Evolutionary conservation across 176 grass and related monocot genomes (phyloP).

Genomic region (Elymus sibiricus): DNA sequence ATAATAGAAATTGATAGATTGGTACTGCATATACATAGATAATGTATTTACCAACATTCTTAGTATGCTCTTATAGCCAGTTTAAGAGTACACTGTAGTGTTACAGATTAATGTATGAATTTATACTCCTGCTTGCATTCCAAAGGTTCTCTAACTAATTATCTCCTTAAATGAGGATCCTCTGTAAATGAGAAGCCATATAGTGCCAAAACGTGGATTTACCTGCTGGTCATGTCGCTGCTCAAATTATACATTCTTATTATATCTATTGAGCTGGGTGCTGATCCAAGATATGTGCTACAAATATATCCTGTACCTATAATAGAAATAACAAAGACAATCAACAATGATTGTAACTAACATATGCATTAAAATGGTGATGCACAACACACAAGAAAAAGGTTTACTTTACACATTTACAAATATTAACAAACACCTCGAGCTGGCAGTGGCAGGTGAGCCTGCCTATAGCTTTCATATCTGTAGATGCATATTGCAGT

Average conservation of each 20-base stretch:
- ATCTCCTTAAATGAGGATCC: not conserved
- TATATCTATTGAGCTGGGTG: conserved; percentile 66
- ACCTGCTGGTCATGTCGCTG: conserved; percentile 62
- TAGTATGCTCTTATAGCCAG: not conserved
- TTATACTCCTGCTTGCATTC: not conserved
- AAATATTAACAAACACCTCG: not conserved
- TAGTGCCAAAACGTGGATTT: conserved; percentile 5
- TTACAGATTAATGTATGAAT: not conserved
- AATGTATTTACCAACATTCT: not conserved
- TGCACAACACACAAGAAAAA: not conserved
- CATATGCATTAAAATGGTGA: not conserved
- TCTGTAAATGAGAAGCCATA: too few relatives aligned
- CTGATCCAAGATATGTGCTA: conserved; percentile 69
- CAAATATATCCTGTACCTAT: conserved; percentile 90
- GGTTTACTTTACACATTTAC: not conserved
- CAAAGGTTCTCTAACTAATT: not conserved
- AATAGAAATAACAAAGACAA: conserved; percentile 15
- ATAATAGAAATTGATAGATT: too few relatives aligned
- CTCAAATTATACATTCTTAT: conserved; percentile 88
- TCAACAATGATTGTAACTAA: conserved; percentile 2
- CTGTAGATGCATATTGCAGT: not conserved
- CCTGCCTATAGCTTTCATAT: not conserved
- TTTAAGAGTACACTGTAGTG: not conserved
- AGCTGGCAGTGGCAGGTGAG: not conserved
- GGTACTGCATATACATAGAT: not conserved